These are phyloP conservation scores for Aleurites moluccanus DNA, from an alignment of 441 rosid genomes.

Conservation along the genomic window DNA sequence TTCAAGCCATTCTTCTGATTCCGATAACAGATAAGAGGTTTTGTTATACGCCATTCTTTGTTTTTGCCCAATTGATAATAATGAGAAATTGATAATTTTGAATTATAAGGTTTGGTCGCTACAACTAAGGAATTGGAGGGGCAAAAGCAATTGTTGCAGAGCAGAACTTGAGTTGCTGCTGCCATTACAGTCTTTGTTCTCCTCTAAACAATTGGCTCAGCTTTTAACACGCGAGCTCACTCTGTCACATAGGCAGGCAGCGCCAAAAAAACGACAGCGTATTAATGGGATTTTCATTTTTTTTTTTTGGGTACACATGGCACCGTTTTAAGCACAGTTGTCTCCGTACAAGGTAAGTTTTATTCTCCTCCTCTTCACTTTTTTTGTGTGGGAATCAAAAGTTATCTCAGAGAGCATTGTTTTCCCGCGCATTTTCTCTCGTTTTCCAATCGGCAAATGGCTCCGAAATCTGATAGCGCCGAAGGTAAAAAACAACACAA, in stretches of 20 bases:
- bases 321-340: neutral
- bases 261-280: neutral
- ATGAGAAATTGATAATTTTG: neutral
- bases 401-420: neutral
- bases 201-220: constrained; percentile 7
- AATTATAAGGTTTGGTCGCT: constrained; percentile 16
- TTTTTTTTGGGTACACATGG: neutral
- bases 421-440: constrained; percentile 64
- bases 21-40: neutral
- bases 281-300: neutral
- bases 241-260: no score
- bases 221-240: neutral
- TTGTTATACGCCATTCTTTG: constrained; percentile 22
- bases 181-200: neutral
- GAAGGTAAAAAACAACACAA: constrained; percentile 47
- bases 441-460: constrained; percentile 44
- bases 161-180: constrained; percentile 18
- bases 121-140: neutral
- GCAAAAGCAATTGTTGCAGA: neutral
- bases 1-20: constrained; percentile 14
- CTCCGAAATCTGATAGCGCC: constrained; percentile 71
- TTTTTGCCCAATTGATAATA: constrained; percentile 3
- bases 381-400: neutral
- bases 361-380: neutral
- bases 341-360: neutral